These are phyloP conservation scores for Gloeophyllum trabeum DNA, from an alignment of 768 basidiomycete species.

Conservation along the genomic window DNA sequence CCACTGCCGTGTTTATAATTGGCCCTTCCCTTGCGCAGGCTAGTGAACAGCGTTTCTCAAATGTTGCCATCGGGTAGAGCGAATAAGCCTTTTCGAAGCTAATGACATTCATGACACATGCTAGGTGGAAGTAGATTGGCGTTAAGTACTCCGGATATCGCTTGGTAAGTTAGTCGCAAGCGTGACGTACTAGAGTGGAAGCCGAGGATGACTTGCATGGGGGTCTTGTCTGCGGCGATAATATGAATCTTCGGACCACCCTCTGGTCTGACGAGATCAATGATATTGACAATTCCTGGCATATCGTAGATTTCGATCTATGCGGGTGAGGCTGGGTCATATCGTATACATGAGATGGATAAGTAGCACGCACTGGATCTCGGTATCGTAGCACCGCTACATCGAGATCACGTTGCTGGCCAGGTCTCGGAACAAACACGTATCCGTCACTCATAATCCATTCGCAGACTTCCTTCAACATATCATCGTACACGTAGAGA, in stretches of 20 bases:
- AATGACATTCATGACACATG: background rate
- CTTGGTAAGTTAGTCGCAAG: too few species aligned
- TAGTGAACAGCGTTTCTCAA: too few species aligned
- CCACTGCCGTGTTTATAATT: too few species aligned
- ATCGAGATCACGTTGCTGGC: background rate
- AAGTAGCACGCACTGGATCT: background rate
- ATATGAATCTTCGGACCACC: slow-evolving; percentile 27
- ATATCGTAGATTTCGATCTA: background rate
- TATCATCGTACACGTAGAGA: slow-evolving; percentile 1
- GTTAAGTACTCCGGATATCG: too few species aligned
- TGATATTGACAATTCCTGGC: background rate
- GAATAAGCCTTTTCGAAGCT: background rate
- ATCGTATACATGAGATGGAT: background rate
- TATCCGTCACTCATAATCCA: slow-evolving; percentile 1
- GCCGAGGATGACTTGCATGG: slow-evolving; percentile 26
- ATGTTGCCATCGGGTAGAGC: background rate
- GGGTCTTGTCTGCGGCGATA: slow-evolving; percentile 20
- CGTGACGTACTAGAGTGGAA: slow-evolving; percentile 42
- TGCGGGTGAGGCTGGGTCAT: background rate
- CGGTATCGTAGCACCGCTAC: background rate
- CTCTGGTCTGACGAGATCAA: too few species aligned
- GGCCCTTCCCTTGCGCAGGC: too few species aligned
- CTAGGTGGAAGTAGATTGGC: too few species aligned
- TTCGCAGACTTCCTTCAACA: background rate
- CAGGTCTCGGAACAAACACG: background rate